A percentile compares a stretch with the other conserved stretches of the same genome.
Evolutionary conservation across 148 eudicot species (phyloP).

Genomic region (Camellia sinensis): DNA sequence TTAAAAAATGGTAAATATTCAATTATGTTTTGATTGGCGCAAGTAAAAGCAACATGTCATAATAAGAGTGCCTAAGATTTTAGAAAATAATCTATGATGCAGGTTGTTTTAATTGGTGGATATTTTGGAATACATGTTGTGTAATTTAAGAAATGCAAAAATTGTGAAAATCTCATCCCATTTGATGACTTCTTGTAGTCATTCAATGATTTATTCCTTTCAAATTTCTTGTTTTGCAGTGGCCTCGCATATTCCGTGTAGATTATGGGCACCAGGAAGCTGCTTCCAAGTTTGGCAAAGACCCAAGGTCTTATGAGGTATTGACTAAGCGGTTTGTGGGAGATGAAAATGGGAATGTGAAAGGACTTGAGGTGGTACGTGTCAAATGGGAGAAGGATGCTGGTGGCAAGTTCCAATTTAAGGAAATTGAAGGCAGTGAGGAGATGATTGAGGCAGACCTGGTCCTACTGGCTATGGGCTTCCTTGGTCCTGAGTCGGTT

Average conservation of each 20-base stretch:
- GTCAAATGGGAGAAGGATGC: slow-evolving; percentile 95
- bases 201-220: neutral
- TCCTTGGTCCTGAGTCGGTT: slow-evolving; percentile 96
- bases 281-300: slow-evolving; percentile 83
- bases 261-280: slow-evolving; percentile 99
- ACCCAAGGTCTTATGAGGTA: slow-evolving; percentile 88
- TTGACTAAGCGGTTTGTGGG: slow-evolving; percentile 85
- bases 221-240: slow-evolving; percentile 40
- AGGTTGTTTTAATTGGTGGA: neutral
- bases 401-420: slow-evolving; percentile 71
- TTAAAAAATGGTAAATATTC: neutral
- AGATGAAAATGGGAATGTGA: slow-evolving; percentile 76
- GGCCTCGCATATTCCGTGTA: slow-evolving; percentile 96
- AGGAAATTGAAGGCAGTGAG: slow-evolving; percentile 81
- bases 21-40: neutral
- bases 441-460: slow-evolving; percentile 84
- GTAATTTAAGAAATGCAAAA: neutral
- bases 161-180: neutral
- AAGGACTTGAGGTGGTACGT: slow-evolving; percentile 80
- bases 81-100: neutral
- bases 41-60: neutral
- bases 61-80: neutral
- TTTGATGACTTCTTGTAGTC: neutral
- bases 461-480: slow-evolving; percentile 96
- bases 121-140: slow-evolving; percentile 2